Evolutionary conservation across 495 filamentous ascomycete species (phyloP), one percentile per base, ranked within the genome.

Genomic region (Geopyxis carbonaria): DNA sequence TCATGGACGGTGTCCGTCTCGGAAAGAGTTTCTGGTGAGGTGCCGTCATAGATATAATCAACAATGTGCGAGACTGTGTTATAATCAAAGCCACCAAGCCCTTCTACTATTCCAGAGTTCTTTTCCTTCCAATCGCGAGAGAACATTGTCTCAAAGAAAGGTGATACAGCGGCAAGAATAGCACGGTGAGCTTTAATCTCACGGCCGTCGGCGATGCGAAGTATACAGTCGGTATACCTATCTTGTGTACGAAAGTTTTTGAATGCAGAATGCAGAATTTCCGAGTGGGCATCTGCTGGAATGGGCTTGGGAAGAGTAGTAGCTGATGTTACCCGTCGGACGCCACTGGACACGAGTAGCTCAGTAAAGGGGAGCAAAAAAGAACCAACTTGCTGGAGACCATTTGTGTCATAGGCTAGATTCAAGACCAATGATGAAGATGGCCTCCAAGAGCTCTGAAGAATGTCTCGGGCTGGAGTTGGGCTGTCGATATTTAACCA

Each of bases 401-500:
- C 31, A 0, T 20, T 15, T 4, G 50, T 48, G 29, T 52, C 41
- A n/a, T 38, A 24, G 14, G 24, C 37, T 11, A 31, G 25, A 16
- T 31, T 28, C 11, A 47, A 31, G 20, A 48, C 52, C 13, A 53
- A 38, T n/a, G 33, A 19, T n/a, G 30, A 38, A 10, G 30, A 42
- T 16, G 49, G 53, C 28, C 20, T 34, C 50, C 50, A 53, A 24
- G 50, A 38, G 0, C 30, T 29, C 15, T 20, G 25, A 15, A 53
- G 48, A 3, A 13, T 45, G 13, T 27, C 18, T 14, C 5, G 1
- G 10, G 3, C 25, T 8, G 33, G 42, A 40, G 14, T 36, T 28
- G 22, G 22, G 30, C 16, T 20, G 25, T 53, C 36, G n/a, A 45
- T 34, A 21, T 53, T 53, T 18, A 53, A 40, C 50, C 50, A 53